phyloP scores from a whole-genome alignment of 768 basidiomycete species.

The Pisolithus sp. region DNA sequence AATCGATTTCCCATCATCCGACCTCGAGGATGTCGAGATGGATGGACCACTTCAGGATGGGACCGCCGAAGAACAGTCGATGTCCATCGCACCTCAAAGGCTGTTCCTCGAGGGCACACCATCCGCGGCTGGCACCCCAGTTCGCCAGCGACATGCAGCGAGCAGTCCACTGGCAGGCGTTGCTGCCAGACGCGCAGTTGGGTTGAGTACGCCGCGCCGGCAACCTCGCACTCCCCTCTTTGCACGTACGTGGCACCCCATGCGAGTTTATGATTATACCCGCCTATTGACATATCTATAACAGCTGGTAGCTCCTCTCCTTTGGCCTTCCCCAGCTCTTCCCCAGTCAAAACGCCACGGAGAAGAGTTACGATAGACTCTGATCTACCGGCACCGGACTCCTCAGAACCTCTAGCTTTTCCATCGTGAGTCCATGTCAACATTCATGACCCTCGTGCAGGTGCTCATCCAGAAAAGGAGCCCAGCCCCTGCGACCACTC shows the following conservation, averaged over 20 bases:
- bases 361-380: conserved; percentile 32
- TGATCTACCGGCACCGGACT: conserved; percentile 36
- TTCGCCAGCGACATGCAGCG: conserved; percentile 31
- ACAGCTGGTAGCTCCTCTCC: conserved; percentile 57
- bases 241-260: conserved; percentile 34
- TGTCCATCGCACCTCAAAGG: conserved; percentile 39
- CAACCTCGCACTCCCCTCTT: conserved; percentile 39
- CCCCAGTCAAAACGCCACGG: conserved; percentile 44
- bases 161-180: conserved; percentile 38
- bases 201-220: conserved; percentile 49
- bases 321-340: conserved; percentile 58
- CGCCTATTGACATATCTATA: neutral
- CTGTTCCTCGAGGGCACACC: conserved; percentile 53
- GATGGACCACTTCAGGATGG: conserved; percentile 24
- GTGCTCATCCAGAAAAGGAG: conserved; percentile 32
- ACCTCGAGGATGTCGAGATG: conserved; percentile 51
- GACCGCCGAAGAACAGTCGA: conserved; percentile 29
- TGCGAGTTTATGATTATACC: too few species aligned
- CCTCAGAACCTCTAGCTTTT: conserved; percentile 59
- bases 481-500: conserved; percentile 48
- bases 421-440: conserved; percentile 45
- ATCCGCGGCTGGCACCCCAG: conserved; percentile 46
- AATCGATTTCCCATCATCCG: conserved; percentile 60
- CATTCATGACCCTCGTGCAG: neutral
- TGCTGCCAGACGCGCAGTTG: conserved; percentile 48